Evolutionary conservation across 2,329 filamentous ascomycete genomes (phyloP).

Genomic region (Thyridium curvatum): DNA sequence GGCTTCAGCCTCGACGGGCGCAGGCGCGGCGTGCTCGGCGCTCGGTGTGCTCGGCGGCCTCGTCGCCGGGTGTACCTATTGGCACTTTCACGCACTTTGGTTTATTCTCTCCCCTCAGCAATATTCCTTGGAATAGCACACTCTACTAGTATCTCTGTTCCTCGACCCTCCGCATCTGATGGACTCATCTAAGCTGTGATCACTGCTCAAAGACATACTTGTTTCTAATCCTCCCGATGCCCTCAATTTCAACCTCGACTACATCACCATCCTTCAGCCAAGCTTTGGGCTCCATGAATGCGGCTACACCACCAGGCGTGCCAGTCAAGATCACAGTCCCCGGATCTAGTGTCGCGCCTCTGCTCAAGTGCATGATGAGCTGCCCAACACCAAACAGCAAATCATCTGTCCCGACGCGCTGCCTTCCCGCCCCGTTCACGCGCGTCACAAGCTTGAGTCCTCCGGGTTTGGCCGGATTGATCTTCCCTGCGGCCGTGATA

Average conservation of each 20-base stretch:
- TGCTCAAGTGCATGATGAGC: conserved; percentile 39
- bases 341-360: conserved; percentile 40
- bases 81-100: too few species aligned
- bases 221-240: conserved; percentile 24
- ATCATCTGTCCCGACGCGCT: conserved; percentile 39
- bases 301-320: conserved; percentile 40
- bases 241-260: conserved; percentile 33
- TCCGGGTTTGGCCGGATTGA: conserved; percentile 1
- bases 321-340: conserved; percentile 46
- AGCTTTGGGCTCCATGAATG: conserved; percentile 35
- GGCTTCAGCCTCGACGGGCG: too few species aligned
- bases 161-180: too few species aligned
- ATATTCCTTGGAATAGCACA: too few species aligned
- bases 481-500: conserved; percentile 12
- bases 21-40: too few species aligned
- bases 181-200: too few species aligned
- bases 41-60: too few species aligned
- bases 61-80: too few species aligned
- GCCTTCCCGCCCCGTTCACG: conserved; percentile 44
- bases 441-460: conserved; percentile 24
- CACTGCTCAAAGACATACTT: conserved; percentile 27
- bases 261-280: conserved; percentile 35
- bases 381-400: conserved; percentile 42
- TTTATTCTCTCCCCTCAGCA: too few species aligned
- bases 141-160: too few species aligned